Conservation (phyloP, 805 yeast species). For the Lipomyces oligophaga region DNA sequence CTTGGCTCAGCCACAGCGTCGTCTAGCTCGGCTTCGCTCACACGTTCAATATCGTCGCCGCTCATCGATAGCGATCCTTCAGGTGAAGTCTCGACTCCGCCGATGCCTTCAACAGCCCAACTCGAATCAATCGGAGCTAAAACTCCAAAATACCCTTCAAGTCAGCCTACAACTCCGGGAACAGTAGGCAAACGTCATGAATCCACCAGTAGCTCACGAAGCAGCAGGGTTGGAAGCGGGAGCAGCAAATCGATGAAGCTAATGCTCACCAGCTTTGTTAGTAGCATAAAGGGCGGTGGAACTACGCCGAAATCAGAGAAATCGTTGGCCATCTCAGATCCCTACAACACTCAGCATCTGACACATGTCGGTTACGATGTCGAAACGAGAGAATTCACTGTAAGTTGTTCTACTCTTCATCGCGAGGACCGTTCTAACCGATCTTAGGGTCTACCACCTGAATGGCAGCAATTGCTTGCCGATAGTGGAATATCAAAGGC, state of each 20-base stretch:
- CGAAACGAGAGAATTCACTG: constrained; percentile 64
- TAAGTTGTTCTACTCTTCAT: neutral
- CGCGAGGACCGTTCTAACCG: neutral
- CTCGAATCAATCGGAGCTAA: too few relatives aligned
- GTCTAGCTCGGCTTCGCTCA: neutral
- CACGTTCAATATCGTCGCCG: constrained; percentile 5
- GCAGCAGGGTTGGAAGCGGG: neutral
- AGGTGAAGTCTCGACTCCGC: constrained; percentile 9
- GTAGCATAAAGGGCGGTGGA: constrained; percentile 12
- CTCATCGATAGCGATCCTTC: constrained; percentile 1
- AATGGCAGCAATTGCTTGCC: constrained; percentile 71
- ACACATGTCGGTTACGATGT: constrained; percentile 80
- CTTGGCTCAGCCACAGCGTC: neutral
- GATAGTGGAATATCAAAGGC: constrained; percentile 74
- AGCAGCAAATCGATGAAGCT: constrained; percentile 7
- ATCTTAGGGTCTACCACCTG: constrained; percentile 66
- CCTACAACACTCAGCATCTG: constrained; percentile 83
- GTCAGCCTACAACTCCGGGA: constrained; percentile 2
- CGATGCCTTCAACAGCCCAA: constrained; percentile 7
- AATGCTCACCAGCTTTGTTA: constrained; percentile 13
- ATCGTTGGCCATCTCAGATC: constrained; percentile 64
- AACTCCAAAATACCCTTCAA: constrained; percentile 4
- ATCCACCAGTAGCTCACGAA: neutral
- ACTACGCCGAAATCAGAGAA: neutral
- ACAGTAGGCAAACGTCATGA: too few relatives aligned